Evolutionary conservation across 352 stramenopile genomes (phyloP), one percentile per base, ranked within the genome.

Genomic region (Globisporangium nagaii): DNA sequence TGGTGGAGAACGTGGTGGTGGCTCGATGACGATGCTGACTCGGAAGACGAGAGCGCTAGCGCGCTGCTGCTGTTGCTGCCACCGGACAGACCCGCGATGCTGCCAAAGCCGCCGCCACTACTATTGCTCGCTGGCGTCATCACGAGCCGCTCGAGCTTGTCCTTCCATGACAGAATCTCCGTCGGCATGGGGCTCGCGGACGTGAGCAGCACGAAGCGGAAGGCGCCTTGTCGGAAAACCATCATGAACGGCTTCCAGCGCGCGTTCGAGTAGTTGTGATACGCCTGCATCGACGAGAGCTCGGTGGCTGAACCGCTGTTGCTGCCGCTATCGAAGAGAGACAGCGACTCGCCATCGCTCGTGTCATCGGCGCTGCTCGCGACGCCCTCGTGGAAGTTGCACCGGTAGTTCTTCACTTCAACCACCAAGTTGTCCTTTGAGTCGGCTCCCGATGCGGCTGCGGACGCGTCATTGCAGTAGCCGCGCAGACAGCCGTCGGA

Each of bases 151-250:
- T 84, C 71, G 10, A 84, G 58, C 40, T 84, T 87, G 10, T 82
- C 71, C 34, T 78, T 73, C 76, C 76, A 87, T 7, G 75, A 67
- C 2, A 76, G 30, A 9, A 87, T 57, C 35, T 81, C 69, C 0
- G 65, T 62, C 19, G 65, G 62, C 47, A 79, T 49, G 1, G 63
- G 62, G 32, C 70, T 85, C 10, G 58, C 47, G 11, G 73, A 70
- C 35, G 71, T 71, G 22, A 87, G 63, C 36, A 87, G 49, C n/a
- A 84, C 60, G 36, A 87, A 87, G 0, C 70, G 66, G 56, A 75
- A 80, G 2, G 65, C 57, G 15, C 74, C 71, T 17, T 68, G 70
- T 2, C 63, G 64, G 28, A 85, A 87, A 13, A 84, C 51, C 71
- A 84, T 83, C 30, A 87, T 50, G 36, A 80, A 85, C 17, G 76